Evolutionary conservation across 2,329 filamentous ascomycete genomes (phyloP), one percentile per base, ranked within the genome.

Genomic region (Aureobasidium sp.): DNA sequence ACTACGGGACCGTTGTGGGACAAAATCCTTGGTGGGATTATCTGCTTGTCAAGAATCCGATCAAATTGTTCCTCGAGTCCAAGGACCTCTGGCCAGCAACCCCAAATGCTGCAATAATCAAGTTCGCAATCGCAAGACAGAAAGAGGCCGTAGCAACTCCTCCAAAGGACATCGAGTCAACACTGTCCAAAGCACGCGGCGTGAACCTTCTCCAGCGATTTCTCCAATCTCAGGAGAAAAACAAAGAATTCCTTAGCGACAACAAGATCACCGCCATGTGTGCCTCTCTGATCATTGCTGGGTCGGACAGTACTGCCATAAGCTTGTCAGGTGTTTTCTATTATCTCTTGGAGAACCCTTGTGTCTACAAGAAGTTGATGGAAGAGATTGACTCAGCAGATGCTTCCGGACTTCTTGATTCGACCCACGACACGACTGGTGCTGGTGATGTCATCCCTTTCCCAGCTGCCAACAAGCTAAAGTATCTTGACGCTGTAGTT

Each of bases 221-320:
- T 76, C 85, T 92, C 13, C 87, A 90, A 70, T 90, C 91, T 1
- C 87, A 88, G 54, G 85, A 90, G 71, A 84, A 88, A 23, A 87
- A 90, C 50, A 90, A 91, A 0, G 87, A 90, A 2, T 91, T 93
- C 78, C 93, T 94, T 89, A 89, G 84, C 29, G 89, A 93, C 71
- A 84, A 83, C 4, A 83, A 91, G 11, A 91, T 93, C 92, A 79
- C 90, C 90, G 58, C 87, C 90, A n/a, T 89, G 84, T 66, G 93
- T n/a, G n/a, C n/a, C n/a, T n/a, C n/a, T n/a, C n/a, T 93, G 90
- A 80, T 84, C 68, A 87, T 92, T 70, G 93, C 93, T 0, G 92
- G 93, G 4, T 91, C 88, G 2, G 93, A 96, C 77, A 95, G 93
- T 0, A 95, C 93, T 0, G 92, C 91, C 45, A 95, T 95, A 73